Base-by-base conservation (phyloP, 371 early-diverging fungal species). In the Phascolomyces articulosus region DNA sequence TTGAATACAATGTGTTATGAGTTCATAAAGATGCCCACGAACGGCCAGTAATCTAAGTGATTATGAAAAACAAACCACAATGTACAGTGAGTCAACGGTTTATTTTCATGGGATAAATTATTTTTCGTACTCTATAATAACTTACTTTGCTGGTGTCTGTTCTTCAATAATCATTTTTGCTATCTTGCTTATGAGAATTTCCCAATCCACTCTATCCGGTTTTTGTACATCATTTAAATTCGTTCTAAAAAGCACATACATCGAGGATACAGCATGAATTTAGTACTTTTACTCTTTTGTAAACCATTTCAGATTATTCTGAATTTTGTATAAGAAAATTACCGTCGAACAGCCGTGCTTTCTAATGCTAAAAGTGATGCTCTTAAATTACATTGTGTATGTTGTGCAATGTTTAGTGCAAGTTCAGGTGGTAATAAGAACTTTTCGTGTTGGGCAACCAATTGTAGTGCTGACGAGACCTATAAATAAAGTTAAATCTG, bases 311-410 rank as follows among this genome's bases (percentile, higher is more conserved):
- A n/a, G n/a, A n/a, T n/a, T n/a, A n/a, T n/a, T n/a, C n/a, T n/a
- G n/a, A n/a, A n/a, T n/a, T n/a, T n/a, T n/a, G n/a, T n/a, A n/a
- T n/a, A n/a, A n/a, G n/a, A 28, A 21, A 26, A n/a, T 51, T 80
- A 93, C 89, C 89, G 79, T 73, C 88, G 87, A 18, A 90, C 91
- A 57, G 87, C 88, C n/a, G 90, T 88, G 18, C 93, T 90, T 74
- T 98, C 99, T 9, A 99, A 82, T 80, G 96, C 87, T 65, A 98
- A 77, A 15, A 98, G 58, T 1, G 99, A 95, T 61, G 91, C 90
- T 60, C 99, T 80, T 63, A 98, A 72, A 74, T 99, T 98, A 55
- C 98, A 90, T 27, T 91, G 85, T 2, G 90, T 82, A 44, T 83
- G 74, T 28, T 81, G 78, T 0, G 94, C 92, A 63, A 96, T 87